Percentiles rank a stretch among this genome's conserved stretches.
These are phyloP conservation scores for Scedosporium aurantiacum DNA, from an alignment of 2,329 filamentous ascomycete species.

Conservation along the genomic window DNA sequence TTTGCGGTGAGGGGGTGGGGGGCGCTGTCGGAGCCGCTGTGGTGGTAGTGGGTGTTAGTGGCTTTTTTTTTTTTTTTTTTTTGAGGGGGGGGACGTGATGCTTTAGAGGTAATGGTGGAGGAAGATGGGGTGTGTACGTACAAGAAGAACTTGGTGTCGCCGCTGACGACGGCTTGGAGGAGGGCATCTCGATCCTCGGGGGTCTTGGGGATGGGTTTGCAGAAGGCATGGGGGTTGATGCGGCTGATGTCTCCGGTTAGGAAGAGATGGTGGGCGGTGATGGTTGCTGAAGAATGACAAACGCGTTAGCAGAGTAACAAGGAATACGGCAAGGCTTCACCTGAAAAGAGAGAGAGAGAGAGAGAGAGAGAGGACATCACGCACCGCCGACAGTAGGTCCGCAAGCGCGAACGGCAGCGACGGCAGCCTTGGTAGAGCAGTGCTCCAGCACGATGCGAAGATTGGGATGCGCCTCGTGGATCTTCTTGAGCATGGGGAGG, in stretches of 20 bases:
- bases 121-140: conserved; percentile 18
- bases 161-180: conserved; percentile 49
- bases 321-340: not conserved
- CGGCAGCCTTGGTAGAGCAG: conserved; percentile 73
- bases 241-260: conserved; percentile 62
- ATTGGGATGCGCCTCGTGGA: conserved; percentile 66
- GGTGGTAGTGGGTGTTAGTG: not conserved
- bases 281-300: conserved; percentile 43
- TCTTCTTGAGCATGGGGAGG: conserved; percentile 62
- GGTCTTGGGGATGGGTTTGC: conserved; percentile 64
- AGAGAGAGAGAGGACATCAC: conserved; percentile 3
- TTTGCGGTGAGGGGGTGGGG: conserved; percentile 54
- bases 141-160: conserved; percentile 63
- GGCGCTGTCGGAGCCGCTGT: conserved; percentile 47
- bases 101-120: conserved; percentile 8
- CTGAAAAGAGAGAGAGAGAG: not conserved
- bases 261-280: conserved; percentile 79
- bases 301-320: not conserved
- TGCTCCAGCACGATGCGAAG: conserved; percentile 69
- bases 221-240: conserved; percentile 54
- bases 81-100: not conserved
- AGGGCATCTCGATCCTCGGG: conserved; percentile 64
- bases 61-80: not conserved
- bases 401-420: conserved; percentile 66
- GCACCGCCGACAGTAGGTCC: conserved; percentile 60